Evolutionary conservation across 2,329 filamentous ascomycete genomes (phyloP), one percentile per base, ranked within the genome.

Genomic region (Cladophialophora carrionii): DNA sequence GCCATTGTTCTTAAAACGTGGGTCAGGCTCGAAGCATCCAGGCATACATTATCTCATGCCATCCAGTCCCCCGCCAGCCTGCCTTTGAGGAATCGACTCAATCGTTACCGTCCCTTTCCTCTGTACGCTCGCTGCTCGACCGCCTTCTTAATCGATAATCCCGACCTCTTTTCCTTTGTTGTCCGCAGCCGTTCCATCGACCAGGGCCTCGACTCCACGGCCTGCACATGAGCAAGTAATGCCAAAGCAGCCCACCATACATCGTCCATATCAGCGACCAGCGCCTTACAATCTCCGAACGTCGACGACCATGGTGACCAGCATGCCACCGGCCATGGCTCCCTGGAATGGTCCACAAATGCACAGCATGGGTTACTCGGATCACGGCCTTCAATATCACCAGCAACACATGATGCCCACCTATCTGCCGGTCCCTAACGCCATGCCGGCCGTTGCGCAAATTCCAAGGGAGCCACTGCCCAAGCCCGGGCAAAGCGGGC

Each of bases 401-500:
- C 69, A 68, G 57, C 65, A 65, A 43, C 41, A 66, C 51, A 64
- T 65, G 68, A 63, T 70, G 65, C 48, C 58, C 20, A 52, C 54
- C 51, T 61, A 67, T 53, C 63, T 71, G 24, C 67, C 64, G 3
- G 58, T 64, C 8, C 62, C 65, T 6, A 53, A 41, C n/a, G 17
- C n/a, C 46, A 63, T 56, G 31, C 46, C 63, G 26, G 43, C 57
- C 10, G 26, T 62, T 10, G 49, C 62, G 4, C 57, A 29, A n/a
- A 55, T 57, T 34, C 59, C 54, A 17, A 56, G 54, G 31, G 65
- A 69, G 24, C 29, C 48, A 37, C n/a, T 55, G 6, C 56, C 62
- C 4, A 62, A 62, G 29, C 66, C 68, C 12, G 61, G 63, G 7
- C 37, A 70, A 46, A 87, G 85, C 0, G 85, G 85, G 8, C 87